phyloP scores from a whole-genome alignment of 768 basidiomycete species.

The Macrolepiota albuminosa region DNA sequence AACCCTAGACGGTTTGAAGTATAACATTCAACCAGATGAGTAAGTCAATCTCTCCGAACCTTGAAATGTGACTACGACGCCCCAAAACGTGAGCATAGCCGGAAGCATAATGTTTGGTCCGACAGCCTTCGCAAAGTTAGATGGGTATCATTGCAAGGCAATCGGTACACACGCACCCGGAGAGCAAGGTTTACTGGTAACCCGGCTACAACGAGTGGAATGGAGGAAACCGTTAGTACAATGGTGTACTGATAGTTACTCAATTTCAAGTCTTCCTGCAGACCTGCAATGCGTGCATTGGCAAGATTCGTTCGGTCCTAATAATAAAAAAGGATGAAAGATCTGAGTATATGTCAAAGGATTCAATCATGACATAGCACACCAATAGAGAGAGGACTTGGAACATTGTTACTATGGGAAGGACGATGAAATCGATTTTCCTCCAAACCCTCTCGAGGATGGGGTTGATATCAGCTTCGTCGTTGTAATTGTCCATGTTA shows the following conservation, averaged over 20 bases:
- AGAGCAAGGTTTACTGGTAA: neutral
- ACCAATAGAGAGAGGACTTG: neutral
- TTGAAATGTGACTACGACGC: neutral
- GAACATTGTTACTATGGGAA: neutral
- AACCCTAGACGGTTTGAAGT: neutral
- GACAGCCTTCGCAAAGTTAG: neutral
- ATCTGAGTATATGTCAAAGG: neutral
- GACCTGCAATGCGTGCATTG: neutral
- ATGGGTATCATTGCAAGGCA: rapidly evolving
- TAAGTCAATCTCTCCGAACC: neutral
- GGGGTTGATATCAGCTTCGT: neutral
- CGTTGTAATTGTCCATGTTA: neutral
- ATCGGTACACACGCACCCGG: neutral
- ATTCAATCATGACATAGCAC: neutral
- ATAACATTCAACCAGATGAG: too few relatives aligned
- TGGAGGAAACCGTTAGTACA: neutral
- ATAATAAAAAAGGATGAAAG: neutral
- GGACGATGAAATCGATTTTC: neutral
- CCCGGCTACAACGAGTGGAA: neutral
- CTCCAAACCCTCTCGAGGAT: neutral
- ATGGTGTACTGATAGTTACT: neutral
- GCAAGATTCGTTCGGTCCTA: neutral
- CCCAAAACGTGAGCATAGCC: neutral
- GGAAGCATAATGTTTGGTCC: neutral
- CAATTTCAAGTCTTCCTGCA: neutral